These are phyloP conservation scores for Neophaeococcomyces mojaviensis DNA, from an alignment of 2,329 filamentous ascomycete species.

Conservation along the genomic window DNA sequence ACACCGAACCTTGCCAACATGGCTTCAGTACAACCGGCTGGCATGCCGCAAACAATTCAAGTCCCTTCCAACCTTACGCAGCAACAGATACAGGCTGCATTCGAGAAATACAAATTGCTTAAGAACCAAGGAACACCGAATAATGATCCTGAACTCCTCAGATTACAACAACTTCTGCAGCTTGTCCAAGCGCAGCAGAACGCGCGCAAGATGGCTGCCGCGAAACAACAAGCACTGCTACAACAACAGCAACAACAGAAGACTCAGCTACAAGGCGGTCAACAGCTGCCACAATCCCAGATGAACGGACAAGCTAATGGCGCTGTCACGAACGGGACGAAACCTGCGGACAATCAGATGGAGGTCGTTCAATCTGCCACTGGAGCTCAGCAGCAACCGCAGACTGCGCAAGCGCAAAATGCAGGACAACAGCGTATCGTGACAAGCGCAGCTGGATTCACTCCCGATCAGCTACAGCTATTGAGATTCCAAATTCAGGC, in stretches of 20 bases:
- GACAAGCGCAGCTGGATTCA: slow-evolving; percentile 47
- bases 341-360: slow-evolving; percentile 11
- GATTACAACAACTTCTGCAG: slow-evolving; percentile 66
- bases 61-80: slow-evolving; percentile 64
- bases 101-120: slow-evolving; percentile 81
- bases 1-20: slow-evolving; percentile 42
- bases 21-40: slow-evolving; percentile 71
- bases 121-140: slow-evolving; percentile 73
- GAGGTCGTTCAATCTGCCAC: slow-evolving; percentile 24
- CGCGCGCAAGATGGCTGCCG: slow-evolving; percentile 50
- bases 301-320: slow-evolving; percentile 28
- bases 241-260: slow-evolving; percentile 28
- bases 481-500: slow-evolving; percentile 82
- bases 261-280: slow-evolving; percentile 39
- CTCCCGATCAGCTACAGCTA: slow-evolving; percentile 67
- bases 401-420: slow-evolving; percentile 15
- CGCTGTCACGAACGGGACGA: slow-evolving; percentile 31
- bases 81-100: slow-evolving; percentile 60
- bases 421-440: slow-evolving; percentile 26
- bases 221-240: slow-evolving; percentile 40
- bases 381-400: slow-evolving; percentile 24
- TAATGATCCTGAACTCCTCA: slow-evolving; percentile 80
- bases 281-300: slow-evolving; percentile 29
- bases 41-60: slow-evolving; percentile 57
- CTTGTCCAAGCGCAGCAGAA: slow-evolving; percentile 62